Evolutionary conservation across 345 rosid species (phyloP).

Genomic region (Pugionium dolabratum): DNA sequence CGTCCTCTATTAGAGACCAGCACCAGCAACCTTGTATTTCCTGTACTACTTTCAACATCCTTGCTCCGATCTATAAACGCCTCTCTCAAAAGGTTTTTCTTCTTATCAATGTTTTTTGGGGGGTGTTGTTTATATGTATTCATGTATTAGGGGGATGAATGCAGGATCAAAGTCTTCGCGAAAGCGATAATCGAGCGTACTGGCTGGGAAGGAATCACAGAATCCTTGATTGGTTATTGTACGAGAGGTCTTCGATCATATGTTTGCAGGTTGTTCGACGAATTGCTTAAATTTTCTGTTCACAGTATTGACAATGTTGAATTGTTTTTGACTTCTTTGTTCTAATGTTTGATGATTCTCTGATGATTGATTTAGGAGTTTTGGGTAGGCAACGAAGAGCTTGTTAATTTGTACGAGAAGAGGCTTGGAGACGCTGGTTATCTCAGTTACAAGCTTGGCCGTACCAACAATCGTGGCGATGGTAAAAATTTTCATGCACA

Average conservation of each 20-base stretch:
- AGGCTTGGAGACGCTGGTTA: slow-evolving; percentile 88
- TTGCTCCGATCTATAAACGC: slow-evolving; percentile 90
- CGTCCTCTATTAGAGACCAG: slow-evolving; percentile 68
- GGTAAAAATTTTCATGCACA: slow-evolving; percentile 46
- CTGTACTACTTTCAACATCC: slow-evolving; percentile 83
- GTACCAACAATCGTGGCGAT: slow-evolving; percentile 96
- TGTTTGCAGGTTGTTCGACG: slow-evolving; percentile 73
- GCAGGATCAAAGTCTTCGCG: slow-evolving; percentile 70
- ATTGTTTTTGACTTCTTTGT: not conserved
- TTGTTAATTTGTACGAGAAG: slow-evolving; percentile 79
- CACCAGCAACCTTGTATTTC: slow-evolving; percentile 76
- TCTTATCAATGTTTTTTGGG: not conserved
- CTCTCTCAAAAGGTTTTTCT: slow-evolving; percentile 52
- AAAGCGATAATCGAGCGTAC: slow-evolving; percentile 67
- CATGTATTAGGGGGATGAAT: not conserved
- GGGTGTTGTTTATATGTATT: not conserved
- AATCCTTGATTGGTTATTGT: slow-evolving; percentile 77
- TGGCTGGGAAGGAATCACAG: slow-evolving; percentile 78
- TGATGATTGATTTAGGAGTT: slow-evolving; percentile 57
- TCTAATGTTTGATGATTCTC: slow-evolving; percentile 4
- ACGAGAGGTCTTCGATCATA: slow-evolving; percentile 81
- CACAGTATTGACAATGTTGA: not conserved
- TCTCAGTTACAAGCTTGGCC: slow-evolving; percentile 68
- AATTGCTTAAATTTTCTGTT: not conserved
- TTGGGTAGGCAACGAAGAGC: slow-evolving; percentile 90